These are phyloP conservation scores for Auricularia auricula-judae DNA, from an alignment of 768 basidiomycete species.

Conservation along the genomic window DNA sequence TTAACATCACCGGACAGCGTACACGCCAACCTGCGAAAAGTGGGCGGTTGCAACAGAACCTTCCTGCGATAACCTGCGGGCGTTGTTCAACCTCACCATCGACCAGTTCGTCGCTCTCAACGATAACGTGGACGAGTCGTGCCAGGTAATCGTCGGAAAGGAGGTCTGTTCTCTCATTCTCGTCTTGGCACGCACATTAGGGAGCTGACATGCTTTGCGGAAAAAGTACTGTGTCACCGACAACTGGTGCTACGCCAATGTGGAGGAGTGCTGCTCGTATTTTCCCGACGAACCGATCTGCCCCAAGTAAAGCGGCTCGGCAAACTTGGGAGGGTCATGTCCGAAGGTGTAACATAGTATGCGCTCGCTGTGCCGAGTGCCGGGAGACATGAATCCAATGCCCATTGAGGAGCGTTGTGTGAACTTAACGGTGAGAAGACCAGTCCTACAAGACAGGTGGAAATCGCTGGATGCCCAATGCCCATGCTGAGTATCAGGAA, in stretches of 20 bases:
- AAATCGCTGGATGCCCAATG: no score
- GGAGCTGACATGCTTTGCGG: neutral
- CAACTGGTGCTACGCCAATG: neutral
- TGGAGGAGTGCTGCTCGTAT: neutral
- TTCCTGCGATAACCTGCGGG: neutral
- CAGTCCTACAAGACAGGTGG: no score
- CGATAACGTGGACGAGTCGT: neutral
- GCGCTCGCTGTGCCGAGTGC: no score
- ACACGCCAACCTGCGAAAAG: neutral
- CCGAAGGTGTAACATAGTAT: no score
- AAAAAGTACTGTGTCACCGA: neutral
- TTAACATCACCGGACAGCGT: neutral
- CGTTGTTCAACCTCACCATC: neutral
- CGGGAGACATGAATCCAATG: no score
- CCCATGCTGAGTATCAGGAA: no score
- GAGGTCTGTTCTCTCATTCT: neutral
- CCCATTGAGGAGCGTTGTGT: no score
- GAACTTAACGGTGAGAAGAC: no score
- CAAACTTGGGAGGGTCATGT: no score
- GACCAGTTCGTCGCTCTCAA: neutral
- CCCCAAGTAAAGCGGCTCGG: neutral
- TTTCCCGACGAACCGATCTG: neutral
- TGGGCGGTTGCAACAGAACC: neutral
- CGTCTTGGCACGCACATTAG: neutral
- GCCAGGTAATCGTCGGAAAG: neutral